phyloP scores from a whole-genome alignment of 2,329 filamentous ascomycete genomes.

The Mycosphaerelloides madeirae region DNA sequence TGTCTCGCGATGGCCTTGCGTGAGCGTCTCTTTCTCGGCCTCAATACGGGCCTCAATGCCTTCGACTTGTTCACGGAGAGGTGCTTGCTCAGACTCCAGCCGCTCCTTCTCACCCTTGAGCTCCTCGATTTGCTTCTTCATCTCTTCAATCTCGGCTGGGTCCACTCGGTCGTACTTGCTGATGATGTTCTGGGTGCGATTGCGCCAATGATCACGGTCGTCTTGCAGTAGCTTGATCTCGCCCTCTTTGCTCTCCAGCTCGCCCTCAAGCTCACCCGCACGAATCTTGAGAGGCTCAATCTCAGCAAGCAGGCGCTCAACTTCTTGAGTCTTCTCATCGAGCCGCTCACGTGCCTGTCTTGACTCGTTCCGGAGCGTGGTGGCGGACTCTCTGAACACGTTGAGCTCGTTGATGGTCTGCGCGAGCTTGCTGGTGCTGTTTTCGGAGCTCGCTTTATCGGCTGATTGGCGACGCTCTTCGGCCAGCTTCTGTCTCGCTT shows the following conservation, averaged over 20 bases:
- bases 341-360: conserved; percentile 73
- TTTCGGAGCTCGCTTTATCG: conserved; percentile 66
- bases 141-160: conserved; percentile 81
- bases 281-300: conserved; percentile 78
- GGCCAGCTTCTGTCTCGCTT: conserved; percentile 80
- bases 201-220: conserved; percentile 91
- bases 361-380: conserved; percentile 81
- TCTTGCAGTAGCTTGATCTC: conserved; percentile 85
- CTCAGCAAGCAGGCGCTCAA: conserved; percentile 68
- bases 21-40: conserved; percentile 28
- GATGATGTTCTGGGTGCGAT: conserved; percentile 90
- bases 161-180: conserved; percentile 95
- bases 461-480: conserved; percentile 76
- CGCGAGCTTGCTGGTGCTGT: conserved; percentile 85
- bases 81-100: conserved; percentile 49
- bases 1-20: conserved; percentile 11
- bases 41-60: conserved; percentile 42
- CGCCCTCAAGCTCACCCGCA: conserved; percentile 76
- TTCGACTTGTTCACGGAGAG: conserved; percentile 48
- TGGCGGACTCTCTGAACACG: conserved; percentile 89
- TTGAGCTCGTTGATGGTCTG: conserved; percentile 95
- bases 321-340: conserved; percentile 65
- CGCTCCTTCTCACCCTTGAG: conserved; percentile 49
- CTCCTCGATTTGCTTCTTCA: conserved; percentile 69
- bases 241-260: conserved; percentile 74